Percentiles rank a stretch among this genome's conserved stretches.
Evolutionary conservation across 495 filamentous ascomycete genomes (phyloP).

Genomic region (Lophium mytilinum): DNA sequence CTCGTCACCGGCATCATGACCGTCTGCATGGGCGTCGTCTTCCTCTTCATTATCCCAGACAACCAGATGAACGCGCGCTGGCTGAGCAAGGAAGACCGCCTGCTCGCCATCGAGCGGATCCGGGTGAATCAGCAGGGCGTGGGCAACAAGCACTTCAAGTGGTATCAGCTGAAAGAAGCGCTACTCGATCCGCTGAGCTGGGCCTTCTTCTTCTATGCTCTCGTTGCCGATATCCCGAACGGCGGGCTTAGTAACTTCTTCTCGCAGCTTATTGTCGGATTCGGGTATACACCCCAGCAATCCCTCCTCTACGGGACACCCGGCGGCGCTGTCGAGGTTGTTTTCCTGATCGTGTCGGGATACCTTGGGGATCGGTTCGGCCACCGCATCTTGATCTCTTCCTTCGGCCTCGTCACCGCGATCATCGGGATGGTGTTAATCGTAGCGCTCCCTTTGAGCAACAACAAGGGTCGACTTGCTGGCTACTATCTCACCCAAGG

Average conservation of each 20-base stretch:
- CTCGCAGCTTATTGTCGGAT: conserved; percentile 54
- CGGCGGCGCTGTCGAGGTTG: conserved; percentile 57
- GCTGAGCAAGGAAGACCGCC: conserved; percentile 55
- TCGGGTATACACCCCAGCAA: conserved; percentile 50
- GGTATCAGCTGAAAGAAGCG: conserved; percentile 34
- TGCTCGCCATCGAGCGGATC: conserved; percentile 35
- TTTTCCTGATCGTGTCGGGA: conserved; percentile 51
- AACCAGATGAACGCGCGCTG: conserved; percentile 61
- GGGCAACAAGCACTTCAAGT: conserved; percentile 35
- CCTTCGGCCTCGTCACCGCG: conserved; percentile 33
- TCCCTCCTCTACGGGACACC: conserved; percentile 60
- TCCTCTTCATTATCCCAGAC: conserved; percentile 59
- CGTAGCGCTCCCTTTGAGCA: conserved; percentile 52
- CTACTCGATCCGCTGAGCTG: conserved; percentile 36
- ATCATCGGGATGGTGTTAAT: conserved; percentile 59
- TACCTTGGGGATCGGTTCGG: conserved; percentile 51
- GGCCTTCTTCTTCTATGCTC: conserved; percentile 57
- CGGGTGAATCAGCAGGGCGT: conserved; percentile 33
- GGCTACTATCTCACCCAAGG: conserved; percentile 58
- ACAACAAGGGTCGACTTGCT: conserved; percentile 50
- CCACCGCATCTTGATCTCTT: conserved; percentile 45
- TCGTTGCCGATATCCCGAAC: conserved; percentile 57
- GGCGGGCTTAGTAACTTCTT: conserved; percentile 68
- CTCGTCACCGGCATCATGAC: conserved; percentile 58
- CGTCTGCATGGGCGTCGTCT: conserved; percentile 46